These are phyloP conservation scores for Alternaria ventricosa DNA, from an alignment of 2,329 filamentous ascomycete genomes.

Conservation along the genomic window DNA sequence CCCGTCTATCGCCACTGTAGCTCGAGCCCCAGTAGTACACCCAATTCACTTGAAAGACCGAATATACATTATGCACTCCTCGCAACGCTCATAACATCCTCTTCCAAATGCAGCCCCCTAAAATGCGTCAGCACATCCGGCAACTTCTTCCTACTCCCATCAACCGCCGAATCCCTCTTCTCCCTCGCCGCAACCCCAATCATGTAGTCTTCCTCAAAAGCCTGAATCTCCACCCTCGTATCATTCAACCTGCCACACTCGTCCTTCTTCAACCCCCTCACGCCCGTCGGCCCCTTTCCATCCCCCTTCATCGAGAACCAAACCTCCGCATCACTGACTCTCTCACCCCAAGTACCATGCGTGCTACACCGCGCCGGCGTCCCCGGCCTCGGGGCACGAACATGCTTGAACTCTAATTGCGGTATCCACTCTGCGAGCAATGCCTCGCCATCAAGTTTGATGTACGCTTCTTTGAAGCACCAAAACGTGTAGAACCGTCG, in stretches of 20 bases:
- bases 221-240: slow-evolving; percentile 64
- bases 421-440: slow-evolving; percentile 75
- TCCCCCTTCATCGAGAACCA: slow-evolving; percentile 53
- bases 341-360: slow-evolving; percentile 55
- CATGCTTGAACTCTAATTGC: slow-evolving; percentile 71
- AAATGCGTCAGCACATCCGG: slow-evolving; percentile 51
- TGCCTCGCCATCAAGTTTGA: slow-evolving; percentile 83
- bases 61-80: slow-evolving; percentile 6
- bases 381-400: slow-evolving; percentile 57
- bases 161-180: slow-evolving; percentile 4
- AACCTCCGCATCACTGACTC: slow-evolving; percentile 57
- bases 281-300: slow-evolving; percentile 8
- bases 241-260: slow-evolving; percentile 50
- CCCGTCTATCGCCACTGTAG: neutral
- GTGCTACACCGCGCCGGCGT: slow-evolving; percentile 52
- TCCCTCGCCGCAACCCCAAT: slow-evolving; percentile 60
- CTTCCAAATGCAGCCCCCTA: slow-evolving; percentile 54
- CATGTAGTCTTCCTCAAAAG: slow-evolving; percentile 65
- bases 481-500: slow-evolving; percentile 78
- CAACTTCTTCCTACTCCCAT: slow-evolving; percentile 35
- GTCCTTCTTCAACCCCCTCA: slow-evolving; percentile 2
- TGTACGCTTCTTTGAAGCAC: slow-evolving; percentile 80
- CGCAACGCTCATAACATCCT: slow-evolving; percentile 47
- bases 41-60: neutral
- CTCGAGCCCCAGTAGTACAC: neutral